A percentile compares a stretch with the other conserved stretches of the same genome.
These are phyloP conservation scores for Hypericum androsaemum DNA, from an alignment of 345 rosid genomes.

Conservation along the genomic window DNA sequence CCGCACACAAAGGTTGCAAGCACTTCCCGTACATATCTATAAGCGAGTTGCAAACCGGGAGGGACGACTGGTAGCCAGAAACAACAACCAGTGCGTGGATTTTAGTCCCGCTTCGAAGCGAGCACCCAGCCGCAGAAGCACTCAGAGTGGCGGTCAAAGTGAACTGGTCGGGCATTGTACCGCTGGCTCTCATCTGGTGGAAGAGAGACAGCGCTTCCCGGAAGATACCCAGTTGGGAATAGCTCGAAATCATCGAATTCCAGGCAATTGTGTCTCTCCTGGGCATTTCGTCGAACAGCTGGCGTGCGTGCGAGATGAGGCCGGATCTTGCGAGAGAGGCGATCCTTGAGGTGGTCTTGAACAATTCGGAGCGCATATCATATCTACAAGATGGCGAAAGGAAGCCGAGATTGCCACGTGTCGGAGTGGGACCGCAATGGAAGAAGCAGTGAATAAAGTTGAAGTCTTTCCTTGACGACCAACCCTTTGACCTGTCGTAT, in stretches of 20 bases:
- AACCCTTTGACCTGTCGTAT: too few relatives aligned
- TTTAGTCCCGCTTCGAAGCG: slow-evolving; percentile 34
- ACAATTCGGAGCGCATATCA: slow-evolving; percentile 16
- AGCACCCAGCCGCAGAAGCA: slow-evolving; percentile 37
- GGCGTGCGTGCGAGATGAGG: slow-evolving; percentile 36
- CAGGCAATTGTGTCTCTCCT: slow-evolving; percentile 48
- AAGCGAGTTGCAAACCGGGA: slow-evolving; percentile 55
- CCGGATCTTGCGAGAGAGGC: slow-evolving; percentile 31
- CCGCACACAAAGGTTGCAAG: slow-evolving; percentile 31
- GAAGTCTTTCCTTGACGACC: too few relatives aligned
- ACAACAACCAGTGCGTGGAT: slow-evolving; percentile 38
- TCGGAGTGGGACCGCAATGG: not conserved
- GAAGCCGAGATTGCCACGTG: not conserved
- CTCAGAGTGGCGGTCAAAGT: slow-evolving; percentile 53
- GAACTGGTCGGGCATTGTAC: slow-evolving; percentile 41
- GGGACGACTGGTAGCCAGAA: slow-evolving; percentile 31
- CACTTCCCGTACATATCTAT: slow-evolving; percentile 83
- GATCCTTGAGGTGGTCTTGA: slow-evolving; percentile 43
- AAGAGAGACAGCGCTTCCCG: slow-evolving; percentile 42
- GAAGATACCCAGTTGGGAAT: slow-evolving; percentile 50
- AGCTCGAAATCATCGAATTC: slow-evolving; percentile 65
- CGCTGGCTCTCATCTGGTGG: slow-evolving; percentile 30
- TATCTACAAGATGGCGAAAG: not conserved
- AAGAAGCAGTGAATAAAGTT: too few relatives aligned
- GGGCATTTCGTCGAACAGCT: slow-evolving; percentile 63